phyloP scores from a whole-genome alignment of 768 basidiomycete species.

The Zangia roseola region DNA sequence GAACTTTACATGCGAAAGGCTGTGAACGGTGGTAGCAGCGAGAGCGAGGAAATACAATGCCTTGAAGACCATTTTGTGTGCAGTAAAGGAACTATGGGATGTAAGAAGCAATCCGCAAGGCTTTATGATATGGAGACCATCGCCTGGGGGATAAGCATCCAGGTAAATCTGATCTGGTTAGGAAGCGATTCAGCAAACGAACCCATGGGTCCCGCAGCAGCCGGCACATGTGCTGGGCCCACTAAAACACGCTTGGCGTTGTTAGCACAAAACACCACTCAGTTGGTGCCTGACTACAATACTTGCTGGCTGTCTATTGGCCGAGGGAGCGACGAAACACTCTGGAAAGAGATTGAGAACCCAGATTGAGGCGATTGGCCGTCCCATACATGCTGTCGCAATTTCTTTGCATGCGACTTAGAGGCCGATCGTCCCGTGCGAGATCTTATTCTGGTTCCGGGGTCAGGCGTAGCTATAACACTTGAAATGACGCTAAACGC shows the following conservation, averaged over 20 bases:
- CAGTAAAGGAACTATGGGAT: neutral
- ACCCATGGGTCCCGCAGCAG: constrained; percentile 1
- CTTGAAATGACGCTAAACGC: too few relatives aligned
- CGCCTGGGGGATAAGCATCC: neutral
- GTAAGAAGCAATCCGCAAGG: neutral
- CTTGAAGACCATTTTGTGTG: constrained; percentile 17
- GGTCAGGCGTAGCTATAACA: too few relatives aligned
- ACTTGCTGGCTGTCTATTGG: too few relatives aligned
- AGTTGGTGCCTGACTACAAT: too few relatives aligned
- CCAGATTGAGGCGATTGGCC: too few relatives aligned
- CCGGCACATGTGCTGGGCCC: neutral
- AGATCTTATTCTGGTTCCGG: too few relatives aligned
- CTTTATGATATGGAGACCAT: constrained; percentile 10
- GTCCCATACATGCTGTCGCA: too few relatives aligned
- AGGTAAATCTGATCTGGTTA: constrained; percentile 7
- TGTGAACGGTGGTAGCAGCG: constrained; percentile 17
- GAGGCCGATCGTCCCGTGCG: too few relatives aligned
- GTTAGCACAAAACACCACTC: neutral
- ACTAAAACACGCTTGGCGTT: neutral
- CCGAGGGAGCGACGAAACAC: too few relatives aligned
- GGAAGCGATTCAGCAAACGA: constrained; percentile 1
- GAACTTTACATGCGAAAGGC: constrained; percentile 29
- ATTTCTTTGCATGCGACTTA: too few relatives aligned
- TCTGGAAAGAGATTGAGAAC: too few relatives aligned
- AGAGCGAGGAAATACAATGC: constrained; percentile 13